These are phyloP conservation scores for Podaxis sp. DNA, from an alignment of 768 basidiomycete genomes.

Conservation along the genomic window DNA sequence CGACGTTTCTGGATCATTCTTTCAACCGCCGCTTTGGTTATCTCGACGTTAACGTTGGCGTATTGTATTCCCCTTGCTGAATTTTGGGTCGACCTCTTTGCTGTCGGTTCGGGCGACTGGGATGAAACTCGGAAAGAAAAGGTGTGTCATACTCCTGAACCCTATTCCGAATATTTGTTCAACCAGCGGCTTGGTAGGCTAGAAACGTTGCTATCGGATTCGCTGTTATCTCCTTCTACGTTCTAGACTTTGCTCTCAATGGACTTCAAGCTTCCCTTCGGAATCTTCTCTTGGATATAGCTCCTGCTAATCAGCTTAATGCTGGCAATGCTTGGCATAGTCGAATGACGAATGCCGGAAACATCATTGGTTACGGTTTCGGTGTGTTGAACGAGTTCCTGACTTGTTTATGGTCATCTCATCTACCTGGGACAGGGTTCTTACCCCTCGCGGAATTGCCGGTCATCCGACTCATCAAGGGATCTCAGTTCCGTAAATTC, in stretches of 20 bases:
- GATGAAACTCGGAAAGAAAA: conserved; percentile 68
- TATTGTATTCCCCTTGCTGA: conserved; percentile 76
- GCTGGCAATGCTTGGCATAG: conserved; percentile 99
- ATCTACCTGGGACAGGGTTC: conserved; percentile 55
- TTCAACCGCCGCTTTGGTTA: conserved; percentile 78
- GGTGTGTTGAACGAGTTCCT: conserved; percentile 44
- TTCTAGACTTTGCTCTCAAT: conserved; percentile 97
- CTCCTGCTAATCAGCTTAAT: conserved; percentile 86
- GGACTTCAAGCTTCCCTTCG: conserved; percentile 90
- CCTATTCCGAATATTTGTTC: neutral
- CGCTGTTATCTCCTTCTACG: conserved; percentile 88
- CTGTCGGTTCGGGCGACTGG: conserved; percentile 82
- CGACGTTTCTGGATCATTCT: conserved; percentile 90
- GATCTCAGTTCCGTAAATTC: conserved; percentile 94
- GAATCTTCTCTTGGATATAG: conserved; percentile 90
- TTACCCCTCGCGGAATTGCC: conserved; percentile 83
- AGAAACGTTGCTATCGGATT: conserved; percentile 75
- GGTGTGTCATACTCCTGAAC: conserved; percentile 38
- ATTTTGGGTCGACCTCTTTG: conserved; percentile 75
- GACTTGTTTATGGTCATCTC: conserved; percentile 9
- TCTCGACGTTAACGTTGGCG: conserved; percentile 78
- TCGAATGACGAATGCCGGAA: conserved; percentile 94
- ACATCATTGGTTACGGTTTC: conserved; percentile 92
- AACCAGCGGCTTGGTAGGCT: conserved; percentile 39
- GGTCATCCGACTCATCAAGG: conserved; percentile 77